Percentiles rank a stretch among this genome's conserved stretches.
Evolutionary conservation across 148 eudicot genomes (phyloP).

Genomic region (Dianthus caryophyllus): DNA sequence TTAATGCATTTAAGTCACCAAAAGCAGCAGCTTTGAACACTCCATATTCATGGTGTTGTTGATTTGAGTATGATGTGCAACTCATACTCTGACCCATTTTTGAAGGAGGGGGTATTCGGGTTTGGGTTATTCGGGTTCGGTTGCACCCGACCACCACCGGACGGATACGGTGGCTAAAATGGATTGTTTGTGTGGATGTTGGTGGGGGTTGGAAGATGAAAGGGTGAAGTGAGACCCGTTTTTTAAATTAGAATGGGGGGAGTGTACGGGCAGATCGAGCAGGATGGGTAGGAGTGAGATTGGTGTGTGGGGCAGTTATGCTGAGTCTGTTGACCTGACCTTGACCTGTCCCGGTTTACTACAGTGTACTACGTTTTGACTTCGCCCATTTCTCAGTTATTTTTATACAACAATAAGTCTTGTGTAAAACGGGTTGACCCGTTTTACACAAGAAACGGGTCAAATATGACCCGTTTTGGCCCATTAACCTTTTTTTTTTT

Average conservation of each 20-base stretch:
- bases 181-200: background rate
- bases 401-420: too few relatives aligned
- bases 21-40: constrained; percentile 48
- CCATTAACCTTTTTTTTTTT: too few relatives aligned
- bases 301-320: too few relatives aligned
- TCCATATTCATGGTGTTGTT: constrained; percentile 27
- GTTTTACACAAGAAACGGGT: too few relatives aligned
- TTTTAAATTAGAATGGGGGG: background rate
- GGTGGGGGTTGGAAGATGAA: constrained; percentile 15
- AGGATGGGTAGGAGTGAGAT: background rate
- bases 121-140: too few relatives aligned
- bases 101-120: too few relatives aligned
- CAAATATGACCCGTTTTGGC: too few relatives aligned
- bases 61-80: constrained; percentile 32
- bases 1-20: constrained; percentile 52
- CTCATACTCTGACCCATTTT: constrained; percentile 81
- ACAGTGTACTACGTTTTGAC: constrained; percentile 3
- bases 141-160: constrained; percentile 15
- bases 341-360: constrained; percentile 2
- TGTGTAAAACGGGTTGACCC: too few relatives aligned
- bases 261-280: constrained; percentile 10
- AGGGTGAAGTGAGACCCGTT: constrained; percentile 10
- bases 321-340: background rate
- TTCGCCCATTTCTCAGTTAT: constrained; percentile 22
- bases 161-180: constrained; percentile 21